Evolutionary conservation across 768 basidiomycete genomes (phyloP), one percentile per base, ranked within the genome.

Genomic region (Hypsizygus marmoreus): DNA sequence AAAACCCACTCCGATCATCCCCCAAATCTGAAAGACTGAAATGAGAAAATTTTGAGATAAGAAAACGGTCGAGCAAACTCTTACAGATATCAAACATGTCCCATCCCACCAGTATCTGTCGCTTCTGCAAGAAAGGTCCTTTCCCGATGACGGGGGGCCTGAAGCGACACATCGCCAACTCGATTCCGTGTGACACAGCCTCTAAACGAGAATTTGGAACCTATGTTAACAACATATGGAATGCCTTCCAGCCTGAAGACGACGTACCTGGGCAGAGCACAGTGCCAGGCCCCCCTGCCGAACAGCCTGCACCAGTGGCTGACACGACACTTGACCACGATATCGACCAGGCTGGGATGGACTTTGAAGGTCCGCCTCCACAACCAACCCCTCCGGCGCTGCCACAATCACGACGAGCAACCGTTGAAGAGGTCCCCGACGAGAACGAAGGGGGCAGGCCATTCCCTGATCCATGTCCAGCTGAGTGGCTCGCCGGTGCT

Each of bases 61-160:
- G 22, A 35, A 35, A 4, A 6, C 4, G 17, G 17, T 16, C 13
- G 31, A 33, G 13, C 13, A 12, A 6, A 8, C 34, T 35, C 22
- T 20, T 17, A 6, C 13, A 12, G 22, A 4, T 20, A 3, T 17
- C 14, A 14, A n/a, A 4, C 4, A 39, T 26, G 24, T 26, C 39
- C 17, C 23, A 28, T n/a, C n/a, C n/a, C n/a, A n/a, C n/a, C n/a
- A n/a, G n/a, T n/a, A 13, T 14, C 16, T 45, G 44, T 37, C 35
- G 44, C 4, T 45, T 45, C 25, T 45, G 44, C 29, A 36, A 36
- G 3, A 45, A 45, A 38, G 44, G 44, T 1, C 44, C 44, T 12
- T 45, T 45, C 23, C 34, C 44, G 11, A 45, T 36, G 6, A 17
- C 29, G 26, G 23, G 23, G 2, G 44, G 44, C 5, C 44, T 45